Conservation (phyloP, 441 rosid species). For the Gossypium aridum region DNA sequence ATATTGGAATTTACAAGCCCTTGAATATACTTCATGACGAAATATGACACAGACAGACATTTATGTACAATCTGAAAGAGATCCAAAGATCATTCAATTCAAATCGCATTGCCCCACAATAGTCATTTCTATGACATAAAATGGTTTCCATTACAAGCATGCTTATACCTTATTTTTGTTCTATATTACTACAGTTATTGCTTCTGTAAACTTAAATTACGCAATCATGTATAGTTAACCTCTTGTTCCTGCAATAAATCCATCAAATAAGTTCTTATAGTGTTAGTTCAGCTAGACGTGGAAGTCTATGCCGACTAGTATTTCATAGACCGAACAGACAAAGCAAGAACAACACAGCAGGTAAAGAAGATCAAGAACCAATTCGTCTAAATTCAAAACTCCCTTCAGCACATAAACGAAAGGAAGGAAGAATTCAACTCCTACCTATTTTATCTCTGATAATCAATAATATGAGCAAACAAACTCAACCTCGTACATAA, state of each 20-base stretch:
- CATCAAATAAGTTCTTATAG: not conserved
- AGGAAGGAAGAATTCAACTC: not conserved
- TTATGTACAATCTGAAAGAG: not conserved
- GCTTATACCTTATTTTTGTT: not conserved
- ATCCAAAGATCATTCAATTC: not conserved
- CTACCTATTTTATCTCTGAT: not conserved
- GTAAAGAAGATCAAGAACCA: not conserved
- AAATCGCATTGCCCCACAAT: not conserved
- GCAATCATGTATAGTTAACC: not conserved
- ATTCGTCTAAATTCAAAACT: not conserved
- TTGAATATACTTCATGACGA: not conserved
- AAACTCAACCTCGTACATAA: not conserved
- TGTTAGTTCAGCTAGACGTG: not conserved
- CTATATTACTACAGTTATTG: not conserved
- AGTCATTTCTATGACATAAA: not conserved
- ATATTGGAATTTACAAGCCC: not conserved
- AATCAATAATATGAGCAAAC: not conserved
- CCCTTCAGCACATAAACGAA: not conserved
- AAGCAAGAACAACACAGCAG: not conserved
- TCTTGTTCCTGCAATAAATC: not conserved
- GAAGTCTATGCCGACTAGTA: not conserved
- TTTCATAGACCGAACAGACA: not conserved
- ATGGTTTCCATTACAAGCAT: not conserved
- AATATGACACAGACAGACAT: not conserved
- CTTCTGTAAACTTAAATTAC: not conserved